Percentiles rank a stretch among this genome's conserved stretches.
Conservation (phyloP, 2,329 filamentous ascomycete genomes). For the Intubia oerlemansii region DNA sequence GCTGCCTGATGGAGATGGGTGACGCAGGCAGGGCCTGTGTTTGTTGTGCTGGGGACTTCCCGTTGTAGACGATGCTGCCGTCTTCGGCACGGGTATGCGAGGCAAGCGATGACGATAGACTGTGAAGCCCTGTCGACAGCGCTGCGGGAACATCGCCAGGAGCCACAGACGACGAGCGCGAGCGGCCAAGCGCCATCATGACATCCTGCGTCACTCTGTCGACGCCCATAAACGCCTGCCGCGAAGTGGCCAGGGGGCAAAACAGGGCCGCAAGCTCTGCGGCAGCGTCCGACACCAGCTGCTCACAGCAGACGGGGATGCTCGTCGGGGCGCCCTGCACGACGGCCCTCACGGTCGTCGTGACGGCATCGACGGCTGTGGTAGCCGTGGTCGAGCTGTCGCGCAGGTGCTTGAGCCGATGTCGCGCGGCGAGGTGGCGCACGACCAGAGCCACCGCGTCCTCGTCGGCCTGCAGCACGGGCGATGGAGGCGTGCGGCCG, state of each 20-base stretch:
- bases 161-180: too few species aligned
- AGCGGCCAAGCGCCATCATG: constrained; percentile 15
- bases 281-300: constrained; percentile 23
- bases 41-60: too few species aligned
- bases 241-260: constrained; percentile 24
- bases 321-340: constrained; percentile 6
- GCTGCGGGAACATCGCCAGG: too few species aligned
- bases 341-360: too few species aligned
- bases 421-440: constrained; percentile 20
- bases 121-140: too few species aligned
- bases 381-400: too few species aligned
- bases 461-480: constrained; percentile 14
- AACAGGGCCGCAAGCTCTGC: constrained; percentile 26
- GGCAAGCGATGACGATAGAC: background rate
- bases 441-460: constrained; percentile 19
- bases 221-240: constrained; percentile 17
- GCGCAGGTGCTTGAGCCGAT: constrained; percentile 22
- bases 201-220: constrained; percentile 25
- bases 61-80: too few species aligned
- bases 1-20: constrained; percentile 9
- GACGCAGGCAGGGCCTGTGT: too few species aligned
- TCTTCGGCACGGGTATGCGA: background rate
- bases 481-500: constrained; percentile 13
- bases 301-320: constrained; percentile 24
- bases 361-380: too few species aligned